phyloP scores from a whole-genome alignment of 1,284 basidiomycete species.

The Coniferiporia weirii region DNA sequence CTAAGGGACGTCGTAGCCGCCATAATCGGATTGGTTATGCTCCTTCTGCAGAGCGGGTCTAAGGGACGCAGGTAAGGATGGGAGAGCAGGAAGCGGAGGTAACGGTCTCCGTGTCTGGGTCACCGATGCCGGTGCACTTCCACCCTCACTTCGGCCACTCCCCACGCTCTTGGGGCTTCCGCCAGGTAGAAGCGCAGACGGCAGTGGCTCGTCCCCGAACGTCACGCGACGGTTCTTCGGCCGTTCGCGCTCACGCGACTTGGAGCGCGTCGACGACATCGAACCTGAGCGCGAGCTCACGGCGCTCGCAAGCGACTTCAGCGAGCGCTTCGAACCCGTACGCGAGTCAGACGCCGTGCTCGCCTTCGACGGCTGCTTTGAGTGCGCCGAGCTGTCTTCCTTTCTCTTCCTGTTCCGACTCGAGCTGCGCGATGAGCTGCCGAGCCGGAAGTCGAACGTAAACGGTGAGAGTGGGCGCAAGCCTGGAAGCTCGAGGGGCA shows the following conservation, averaged over 20 bases:
- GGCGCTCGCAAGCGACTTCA: not conserved
- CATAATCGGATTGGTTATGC: not conserved
- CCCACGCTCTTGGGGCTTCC: not conserved
- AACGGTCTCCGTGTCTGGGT: not conserved
- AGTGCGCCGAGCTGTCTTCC: not conserved
- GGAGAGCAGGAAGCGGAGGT: not conserved
- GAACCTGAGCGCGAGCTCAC: not conserved
- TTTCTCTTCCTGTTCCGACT: not conserved
- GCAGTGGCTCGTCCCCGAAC: slow-evolving; percentile 4
- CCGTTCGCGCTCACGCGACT: slow-evolving; percentile 1
- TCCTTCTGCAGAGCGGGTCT: not conserved
- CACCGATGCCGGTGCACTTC: not conserved
- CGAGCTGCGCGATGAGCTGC: not conserved
- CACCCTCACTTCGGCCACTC: not conserved
- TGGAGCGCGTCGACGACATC: not conserved
- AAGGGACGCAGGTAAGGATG: not conserved
- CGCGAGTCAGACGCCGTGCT: not conserved
- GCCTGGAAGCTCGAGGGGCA: not conserved
- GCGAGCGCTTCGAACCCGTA: slow-evolving; percentile 3
- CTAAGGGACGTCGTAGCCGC: not conserved
- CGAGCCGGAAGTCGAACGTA: slow-evolving; percentile 3
- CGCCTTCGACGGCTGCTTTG: slow-evolving; percentile 4
- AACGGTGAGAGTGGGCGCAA: slow-evolving; percentile 10
- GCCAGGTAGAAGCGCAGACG: not conserved
- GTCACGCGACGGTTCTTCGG: slow-evolving; percentile 8